Evolutionary conservation across 495 filamentous ascomycete genomes (phyloP), one percentile per base, ranked within the genome.

Genomic region (Xylona heveae): DNA sequence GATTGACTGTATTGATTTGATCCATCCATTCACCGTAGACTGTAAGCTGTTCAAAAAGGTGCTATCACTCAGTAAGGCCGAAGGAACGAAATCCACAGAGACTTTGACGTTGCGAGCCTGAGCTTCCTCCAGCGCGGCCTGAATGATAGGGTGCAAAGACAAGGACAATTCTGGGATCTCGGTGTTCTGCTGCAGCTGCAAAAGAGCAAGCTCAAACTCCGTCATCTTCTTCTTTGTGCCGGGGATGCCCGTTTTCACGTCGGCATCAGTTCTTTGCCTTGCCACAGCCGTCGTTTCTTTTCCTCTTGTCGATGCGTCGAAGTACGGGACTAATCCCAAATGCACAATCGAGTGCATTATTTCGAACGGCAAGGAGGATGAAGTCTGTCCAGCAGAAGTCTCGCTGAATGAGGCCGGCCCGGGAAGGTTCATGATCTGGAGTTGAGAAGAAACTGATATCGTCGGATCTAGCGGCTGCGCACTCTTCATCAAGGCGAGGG

Each of bases 1-100:
- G 45, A 94, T 84, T n/a, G 76, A 74, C 52, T 91, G 83, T 38
- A 99, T 95, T 6, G 84, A 91, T 55, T 91, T 82, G 52, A 94
- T 94, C 88, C 88, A 99, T 40, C 71, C 68, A 55, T 92, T 95
- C 29, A 93, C 88, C 9, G 68, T 83, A 33, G 78, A 75, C 46
- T 95, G 90, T 18, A 99, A 61, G 38, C 74, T 84, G 50, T 99
- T 99, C 33, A 92, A 69, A 41, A 95, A 91, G 8, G 69, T 68
- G 49, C 77, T 91, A 51, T 90, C 88, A 24, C 74, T 64, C 15
- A 94, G 57, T 15, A 85, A 57, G 2, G 59, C 49, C 3, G 65
- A 38, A 19, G 80, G 75, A 31, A 97, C 76, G 31, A 80, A 45
- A 23, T 93, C 83, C 13, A 79, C 60, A 0, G 71, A 66, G 10